These are phyloP conservation scores for Solanum bulbocastanum DNA, from an alignment of 257 asterid genomes.

Conservation along the genomic window DNA sequence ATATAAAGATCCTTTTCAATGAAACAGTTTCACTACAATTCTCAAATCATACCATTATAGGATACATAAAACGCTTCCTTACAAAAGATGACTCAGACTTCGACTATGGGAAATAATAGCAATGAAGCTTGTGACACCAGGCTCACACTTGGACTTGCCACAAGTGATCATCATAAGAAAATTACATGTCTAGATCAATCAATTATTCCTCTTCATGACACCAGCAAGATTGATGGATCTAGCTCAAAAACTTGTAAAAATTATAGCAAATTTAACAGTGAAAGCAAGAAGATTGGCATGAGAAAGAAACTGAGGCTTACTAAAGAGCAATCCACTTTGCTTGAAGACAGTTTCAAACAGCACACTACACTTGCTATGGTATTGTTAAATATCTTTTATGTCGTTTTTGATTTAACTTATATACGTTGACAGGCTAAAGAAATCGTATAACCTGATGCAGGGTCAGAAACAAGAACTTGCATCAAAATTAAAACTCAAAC, in stretches of 20 bases:
- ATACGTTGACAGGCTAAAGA: neutral
- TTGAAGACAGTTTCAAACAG: slow-evolving; percentile 41
- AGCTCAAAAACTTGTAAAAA: neutral
- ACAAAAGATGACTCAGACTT: neutral
- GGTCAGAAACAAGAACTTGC: slow-evolving; percentile 45
- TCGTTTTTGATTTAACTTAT: neutral
- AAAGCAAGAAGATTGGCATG: slow-evolving; percentile 11
- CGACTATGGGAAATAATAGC: slow-evolving; percentile 10
- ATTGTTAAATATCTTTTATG: neutral
- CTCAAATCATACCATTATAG: neutral
- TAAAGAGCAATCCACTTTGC: slow-evolving; percentile 31
- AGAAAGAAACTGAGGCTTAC: slow-evolving; percentile 52
- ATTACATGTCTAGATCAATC: slow-evolving; percentile 33
- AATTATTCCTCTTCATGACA: slow-evolving; percentile 28
- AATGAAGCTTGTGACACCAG: slow-evolving; percentile 22
- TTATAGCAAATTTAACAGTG: neutral
- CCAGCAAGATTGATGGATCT: slow-evolving; percentile 6
- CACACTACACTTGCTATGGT: slow-evolving; percentile 41
- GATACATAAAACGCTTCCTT: neutral
- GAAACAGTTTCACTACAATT: neutral
- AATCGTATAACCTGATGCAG: slow-evolving; percentile 9
- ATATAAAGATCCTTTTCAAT: neutral
- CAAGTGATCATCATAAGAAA: slow-evolving; percentile 2
- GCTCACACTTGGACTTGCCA: slow-evolving; percentile 35
- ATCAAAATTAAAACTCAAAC: slow-evolving; percentile 43